These are phyloP conservation scores for Symbiodinium natans DNA, from an alignment of 73 alveolate species.

Conservation along the genomic window DNA sequence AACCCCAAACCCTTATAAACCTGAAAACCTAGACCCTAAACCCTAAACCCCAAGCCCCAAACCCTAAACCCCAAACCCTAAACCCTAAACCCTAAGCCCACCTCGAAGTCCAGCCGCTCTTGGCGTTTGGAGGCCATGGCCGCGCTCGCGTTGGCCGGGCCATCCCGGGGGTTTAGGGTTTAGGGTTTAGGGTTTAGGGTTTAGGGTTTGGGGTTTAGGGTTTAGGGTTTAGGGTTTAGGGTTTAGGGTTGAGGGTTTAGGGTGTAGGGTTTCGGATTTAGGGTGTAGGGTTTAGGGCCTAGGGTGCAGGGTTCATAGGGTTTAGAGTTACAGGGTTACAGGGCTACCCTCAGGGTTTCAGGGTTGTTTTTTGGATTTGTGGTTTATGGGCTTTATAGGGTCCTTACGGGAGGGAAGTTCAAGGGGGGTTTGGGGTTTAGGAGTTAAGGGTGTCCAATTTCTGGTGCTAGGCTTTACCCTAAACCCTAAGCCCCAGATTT, in stretches of 20 bases:
- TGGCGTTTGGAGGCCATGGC: not conserved
- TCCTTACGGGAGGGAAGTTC: too few relatives aligned
- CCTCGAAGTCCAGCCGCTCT: conserved; percentile 12
- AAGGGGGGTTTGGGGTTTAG: too few relatives aligned
- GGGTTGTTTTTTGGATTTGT: too few relatives aligned
- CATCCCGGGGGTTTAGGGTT: not conserved
- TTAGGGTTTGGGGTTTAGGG: not conserved
- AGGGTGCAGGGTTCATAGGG: not conserved
- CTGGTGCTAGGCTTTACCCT: too few relatives aligned
- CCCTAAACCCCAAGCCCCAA: not conserved
- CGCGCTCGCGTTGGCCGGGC: not conserved
- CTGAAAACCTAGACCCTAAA: not conserved
- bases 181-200: not conserved
- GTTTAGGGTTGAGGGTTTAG: not conserved
- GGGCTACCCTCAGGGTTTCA: too few relatives aligned
- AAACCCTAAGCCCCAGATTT: too few relatives aligned
- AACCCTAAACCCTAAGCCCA: not conserved
- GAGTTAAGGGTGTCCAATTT: too few relatives aligned
- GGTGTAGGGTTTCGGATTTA: not conserved
- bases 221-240: not conserved
- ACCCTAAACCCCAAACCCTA: not conserved
- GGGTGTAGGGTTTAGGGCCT: not conserved
- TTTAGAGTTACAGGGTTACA: too few relatives aligned
- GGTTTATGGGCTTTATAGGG: too few relatives aligned
- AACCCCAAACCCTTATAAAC: too few relatives aligned